Evolutionary conservation across 1,284 basidiomycete species (phyloP), one percentile per base, ranked within the genome.

Genomic region (Mycena citricolor): DNA sequence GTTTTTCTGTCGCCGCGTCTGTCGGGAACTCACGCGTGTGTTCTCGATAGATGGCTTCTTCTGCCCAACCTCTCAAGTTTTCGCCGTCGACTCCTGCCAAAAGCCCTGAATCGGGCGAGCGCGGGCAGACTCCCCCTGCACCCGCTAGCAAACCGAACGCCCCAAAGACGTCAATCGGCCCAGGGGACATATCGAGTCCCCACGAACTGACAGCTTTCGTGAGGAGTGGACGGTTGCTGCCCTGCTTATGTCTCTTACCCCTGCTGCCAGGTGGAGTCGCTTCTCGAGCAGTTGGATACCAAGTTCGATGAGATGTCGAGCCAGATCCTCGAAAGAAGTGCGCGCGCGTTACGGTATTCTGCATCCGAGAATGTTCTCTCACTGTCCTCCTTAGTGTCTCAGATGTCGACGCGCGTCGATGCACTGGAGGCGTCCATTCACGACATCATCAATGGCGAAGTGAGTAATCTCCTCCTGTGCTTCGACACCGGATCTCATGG

Each of bases 251-350:
- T 45, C 25, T 43, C 25, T 32, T 32, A 26, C 23, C 16, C 40
- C 30, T 39, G 40, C 29, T 19, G 16, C 22, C 49, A 90, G 87
- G 87, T 90, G 12, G 87, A 90, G 65, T 81, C 76, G 8, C 65
- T 90, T 24, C 65, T 90, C 8, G 86, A 86, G 57, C 82, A 89
- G 56, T 70, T 90, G 16, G 88, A 90, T 55, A 52, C 74, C 31
- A 88, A 87, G 54, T 90, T 90, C 58, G 86, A 90, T 54, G 83
- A 87, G 42, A 90, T 90, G 87, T 90, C 88, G 30, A 69, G 68
- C 13, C 84, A 89, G 61, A 86, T 90, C 52, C 72, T 90, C 38
- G 86, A 90, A 44, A 74, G 86, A 53, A 90, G 87, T 90, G 59
- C 54, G 84, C 71, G 8, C 24, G 28, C 28, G 32, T 8, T 32